Percentiles rank a stretch among this genome's conserved stretches.
Evolutionary conservation across 2,329 filamentous ascomycete genomes (phyloP).

Genomic region (Xylariaceae sp.): DNA sequence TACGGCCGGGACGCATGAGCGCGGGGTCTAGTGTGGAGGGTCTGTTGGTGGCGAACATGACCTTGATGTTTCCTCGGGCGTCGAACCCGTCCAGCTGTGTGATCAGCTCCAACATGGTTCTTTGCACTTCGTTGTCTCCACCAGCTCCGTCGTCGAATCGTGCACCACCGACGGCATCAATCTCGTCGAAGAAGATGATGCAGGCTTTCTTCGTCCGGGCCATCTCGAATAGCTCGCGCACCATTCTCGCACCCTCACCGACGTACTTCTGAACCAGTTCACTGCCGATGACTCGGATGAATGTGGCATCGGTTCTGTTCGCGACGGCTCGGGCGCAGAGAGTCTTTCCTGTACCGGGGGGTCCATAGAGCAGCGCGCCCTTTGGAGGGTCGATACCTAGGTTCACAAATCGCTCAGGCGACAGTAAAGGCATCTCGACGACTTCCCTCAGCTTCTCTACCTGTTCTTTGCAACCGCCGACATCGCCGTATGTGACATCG

Average conservation of each 20-base stretch:
- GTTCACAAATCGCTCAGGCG: constrained; percentile 94
- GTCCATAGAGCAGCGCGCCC: constrained; percentile 92
- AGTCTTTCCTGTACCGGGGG: constrained; percentile 97
- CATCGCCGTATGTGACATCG: constrained; percentile 97
- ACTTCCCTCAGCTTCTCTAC: constrained; percentile 98
- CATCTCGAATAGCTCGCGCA: constrained; percentile 98
- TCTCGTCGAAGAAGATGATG: constrained; percentile 99
- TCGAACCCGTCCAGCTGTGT: constrained; percentile 97
- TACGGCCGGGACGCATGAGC: constrained; percentile 93
- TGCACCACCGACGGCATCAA: constrained; percentile 91
- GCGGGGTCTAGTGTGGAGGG: constrained; percentile 95
- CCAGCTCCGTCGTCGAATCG: constrained; percentile 96
- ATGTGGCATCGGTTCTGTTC: constrained; percentile 96
- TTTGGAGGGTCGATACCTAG: constrained; percentile 99
- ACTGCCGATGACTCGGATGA: constrained; percentile 96
- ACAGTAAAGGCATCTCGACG: constrained; percentile 95
- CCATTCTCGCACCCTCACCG: constrained; percentile 96
- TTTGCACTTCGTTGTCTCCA: constrained; percentile 95
- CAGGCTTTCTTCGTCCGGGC: constrained; percentile 98
- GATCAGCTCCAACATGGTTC: constrained; percentile 97
- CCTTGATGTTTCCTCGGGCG: constrained; percentile 95
- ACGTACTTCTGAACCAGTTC: constrained; percentile 99
- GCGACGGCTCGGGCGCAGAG: constrained; percentile 95
- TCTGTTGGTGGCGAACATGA: constrained; percentile 98
- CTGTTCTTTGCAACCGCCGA: constrained; percentile 98